Evolutionary conservation across 768 basidiomycete genomes (phyloP), one percentile per base, ranked within the genome.

Genomic region (Lactarius pseudohatsudake): DNA sequence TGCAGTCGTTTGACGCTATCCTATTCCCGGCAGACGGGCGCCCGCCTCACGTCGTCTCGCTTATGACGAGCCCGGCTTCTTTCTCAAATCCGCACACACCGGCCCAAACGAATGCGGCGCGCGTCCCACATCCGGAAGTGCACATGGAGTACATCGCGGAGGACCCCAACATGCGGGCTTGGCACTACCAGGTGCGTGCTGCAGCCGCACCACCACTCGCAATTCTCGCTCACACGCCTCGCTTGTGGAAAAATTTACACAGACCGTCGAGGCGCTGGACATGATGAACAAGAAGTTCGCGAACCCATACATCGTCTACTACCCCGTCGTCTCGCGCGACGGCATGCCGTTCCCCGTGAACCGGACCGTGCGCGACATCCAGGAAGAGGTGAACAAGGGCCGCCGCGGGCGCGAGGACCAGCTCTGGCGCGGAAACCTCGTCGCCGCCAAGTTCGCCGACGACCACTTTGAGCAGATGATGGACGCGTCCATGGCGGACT

Each of bases 111-210:
- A 80, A 79, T 54, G 74, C 78, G 38, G 77, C 85, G 56, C 86
- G 87, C 61, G 83, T 90, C 80, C 91, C 91, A 0, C 91, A 93
- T 75, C 91, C 91, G 13, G 90, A 92, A 75, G 84, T 90, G 50
- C 85, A 89, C 73, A 93, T 93, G 91, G 90, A 92, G 76, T 90
- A 88, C 76, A 86, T 93, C 71, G 90, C 89, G 72, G 89, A 92
- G 77, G 83, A 84, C 61, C 80, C 85, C 66, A 87, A 86, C 38
- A 77, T 85, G 20, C 82, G 86, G 64, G 84, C 86, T 18, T 92
- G 91, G 90, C 83, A 84, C 72, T 90, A 85, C 75, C 85, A 88
- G 78, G 90, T 90, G 69, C 71, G 80, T 76, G 32, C 57, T 22
- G 45, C 62, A 26, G 59, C n/a, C 55, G 22, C 61, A 64, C 72